Evolutionary conservation across 2,329 filamentous ascomycete genomes (phyloP), one percentile per base, ranked within the genome.

Genomic region (Knufia fluminis): DNA sequence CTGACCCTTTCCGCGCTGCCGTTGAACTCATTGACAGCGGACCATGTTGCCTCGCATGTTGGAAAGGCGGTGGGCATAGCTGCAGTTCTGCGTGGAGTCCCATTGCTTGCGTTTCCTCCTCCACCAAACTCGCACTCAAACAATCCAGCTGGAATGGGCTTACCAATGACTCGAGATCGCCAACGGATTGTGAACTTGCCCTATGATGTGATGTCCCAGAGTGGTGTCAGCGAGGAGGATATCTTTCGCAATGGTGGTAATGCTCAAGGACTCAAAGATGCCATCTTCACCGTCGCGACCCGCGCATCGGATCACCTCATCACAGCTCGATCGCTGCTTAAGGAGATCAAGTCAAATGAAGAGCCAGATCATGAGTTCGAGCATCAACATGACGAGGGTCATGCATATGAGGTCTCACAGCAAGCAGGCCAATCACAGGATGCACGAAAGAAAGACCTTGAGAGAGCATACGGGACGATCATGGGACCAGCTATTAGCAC

Each of bases 291-390:
- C 3, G 87, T 98, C 12, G 92, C 92, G 0, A 98, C 92, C 0
- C 79, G 91, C 32, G 92, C 92, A 4, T 94, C 94, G 62, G 92
- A 98, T 64, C 92, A 98, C 67, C 73, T 98, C 28, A 94, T 96
- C 58, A 97, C 91, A 0, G 91, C 86, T 1, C 76, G 89, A 52
- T 87, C 95, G 64, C 95, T 98, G 89, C 67, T 97, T 52, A 83
- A 81, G 61, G 87, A 86, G 60, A 70, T 95, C 17, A 79, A 79
- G 48, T 81, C 80, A 3, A 87, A 89, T 1, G 70, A 84, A 58
- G 82, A 80, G 43, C 79, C 86, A 0, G 87, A 84, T 0, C 91
- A 96, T 64, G 87, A 86, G 3, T 96, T 91, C 64, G 91, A 97
- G 68, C 86, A 96, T 62, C 77, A 85, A 53, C 79, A 81, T 24